Evolutionary conservation across 1,284 basidiomycete genomes (phyloP).

Genomic region (Malassezia sympodialis): DNA sequence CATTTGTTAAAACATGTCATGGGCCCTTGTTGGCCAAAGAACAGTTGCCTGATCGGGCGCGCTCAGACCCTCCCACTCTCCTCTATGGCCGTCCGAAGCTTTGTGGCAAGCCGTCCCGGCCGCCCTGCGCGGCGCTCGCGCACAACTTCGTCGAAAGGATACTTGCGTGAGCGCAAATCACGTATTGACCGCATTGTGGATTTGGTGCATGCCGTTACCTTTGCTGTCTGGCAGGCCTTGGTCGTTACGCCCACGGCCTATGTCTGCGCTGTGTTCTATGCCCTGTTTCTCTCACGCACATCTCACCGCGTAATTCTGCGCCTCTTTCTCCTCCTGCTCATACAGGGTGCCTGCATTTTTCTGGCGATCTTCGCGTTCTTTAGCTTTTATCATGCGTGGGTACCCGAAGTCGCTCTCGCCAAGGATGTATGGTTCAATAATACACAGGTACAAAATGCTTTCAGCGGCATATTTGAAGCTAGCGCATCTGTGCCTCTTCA

Average conservation of each 20-base stretch:
- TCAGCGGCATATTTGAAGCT: constrained; percentile 14
- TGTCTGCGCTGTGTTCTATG: not conserved
- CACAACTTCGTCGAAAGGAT: not conserved
- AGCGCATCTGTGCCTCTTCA: constrained; percentile 23
- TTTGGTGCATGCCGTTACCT: not conserved
- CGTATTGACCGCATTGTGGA: not conserved
- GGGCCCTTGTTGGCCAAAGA: not conserved
- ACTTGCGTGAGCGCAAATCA: not conserved
- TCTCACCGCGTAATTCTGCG: constrained; percentile 42
- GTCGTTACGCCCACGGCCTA: not conserved
- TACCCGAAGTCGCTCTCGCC: constrained; percentile 31
- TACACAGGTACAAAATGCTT: not conserved
- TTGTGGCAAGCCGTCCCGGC: not conserved
- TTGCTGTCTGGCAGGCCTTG: not conserved
- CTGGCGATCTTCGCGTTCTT: constrained; percentile 38
- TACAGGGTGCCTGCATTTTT: constrained; percentile 31
- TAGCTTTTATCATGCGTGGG: constrained; percentile 45
- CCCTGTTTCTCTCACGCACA: constrained; percentile 31
- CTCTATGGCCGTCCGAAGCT: not conserved
- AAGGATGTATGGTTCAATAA: constrained; percentile 42
- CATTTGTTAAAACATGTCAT: not conserved
- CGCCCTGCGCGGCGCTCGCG: not conserved
- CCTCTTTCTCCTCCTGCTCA: constrained; percentile 28
- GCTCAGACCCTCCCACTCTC: not conserved
- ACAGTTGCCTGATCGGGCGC: not conserved